phyloP scores from a whole-genome alignment of 2,329 filamentous ascomycete species.

The Cyclaneusma minus region DNA sequence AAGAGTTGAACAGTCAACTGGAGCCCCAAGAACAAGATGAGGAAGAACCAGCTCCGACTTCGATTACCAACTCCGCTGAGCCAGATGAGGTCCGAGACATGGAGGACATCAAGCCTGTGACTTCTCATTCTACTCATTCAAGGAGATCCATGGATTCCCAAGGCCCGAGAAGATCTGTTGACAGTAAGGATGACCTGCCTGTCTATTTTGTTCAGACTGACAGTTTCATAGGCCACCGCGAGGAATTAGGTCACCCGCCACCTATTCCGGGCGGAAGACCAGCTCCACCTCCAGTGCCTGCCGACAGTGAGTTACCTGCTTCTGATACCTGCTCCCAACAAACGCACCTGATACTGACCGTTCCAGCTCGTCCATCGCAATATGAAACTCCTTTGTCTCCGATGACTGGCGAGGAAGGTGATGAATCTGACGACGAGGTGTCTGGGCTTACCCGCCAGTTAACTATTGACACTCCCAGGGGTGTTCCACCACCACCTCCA shows the following conservation, averaged over 20 bases:
- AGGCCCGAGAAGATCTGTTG: constrained; percentile 7
- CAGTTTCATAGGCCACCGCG: constrained; percentile 20
- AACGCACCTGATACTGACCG: constrained; percentile 13
- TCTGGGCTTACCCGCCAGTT: constrained; percentile 36
- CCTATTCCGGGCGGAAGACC: constrained; percentile 27
- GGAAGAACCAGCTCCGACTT: constrained; percentile 26
- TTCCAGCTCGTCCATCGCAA: constrained; percentile 46
- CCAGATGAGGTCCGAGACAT: constrained; percentile 35
- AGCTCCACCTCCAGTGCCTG: constrained; percentile 39
- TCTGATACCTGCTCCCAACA: constrained; percentile 1
- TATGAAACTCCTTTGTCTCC: constrained; percentile 34
- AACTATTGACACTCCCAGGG: constrained; percentile 24
- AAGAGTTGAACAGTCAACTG: constrained; percentile 26
- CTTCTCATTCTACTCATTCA: constrained; percentile 18
- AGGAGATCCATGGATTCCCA: background rate
- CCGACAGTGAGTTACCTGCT: constrained; percentile 48
- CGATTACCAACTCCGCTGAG: constrained; percentile 22
- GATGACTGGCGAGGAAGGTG: constrained; percentile 59
- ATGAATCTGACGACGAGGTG: constrained; percentile 79
- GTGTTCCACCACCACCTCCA: constrained; percentile 24
- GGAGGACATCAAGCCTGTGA: constrained; percentile 28
- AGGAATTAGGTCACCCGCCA: constrained; percentile 17
- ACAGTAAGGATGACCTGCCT: constrained; percentile 13
- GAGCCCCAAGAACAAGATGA: constrained; percentile 28
- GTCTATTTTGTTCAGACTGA: constrained; percentile 3